Conservation (phyloP, 306 rosid species). For the Urtica urens region DNA sequence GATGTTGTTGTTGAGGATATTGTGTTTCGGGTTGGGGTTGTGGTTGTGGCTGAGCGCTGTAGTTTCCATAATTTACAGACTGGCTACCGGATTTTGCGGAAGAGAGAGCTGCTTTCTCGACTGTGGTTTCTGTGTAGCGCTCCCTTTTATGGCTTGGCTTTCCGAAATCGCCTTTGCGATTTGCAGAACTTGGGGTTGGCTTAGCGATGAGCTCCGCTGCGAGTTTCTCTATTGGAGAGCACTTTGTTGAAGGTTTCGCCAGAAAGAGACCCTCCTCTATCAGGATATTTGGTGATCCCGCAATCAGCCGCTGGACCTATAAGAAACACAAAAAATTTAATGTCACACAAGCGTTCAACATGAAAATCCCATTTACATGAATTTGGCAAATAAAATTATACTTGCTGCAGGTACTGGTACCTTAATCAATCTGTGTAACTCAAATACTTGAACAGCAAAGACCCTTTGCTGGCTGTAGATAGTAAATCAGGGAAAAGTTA, state of each 20-base stretch:
- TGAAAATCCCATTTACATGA: no score
- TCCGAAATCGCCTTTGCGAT: constrained; percentile 46
- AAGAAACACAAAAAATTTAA: constrained; percentile 17
- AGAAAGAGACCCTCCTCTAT: constrained; percentile 54
- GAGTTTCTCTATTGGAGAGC: constrained; percentile 41
- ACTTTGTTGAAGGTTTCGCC: constrained; percentile 43
- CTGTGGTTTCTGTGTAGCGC: constrained; percentile 79
- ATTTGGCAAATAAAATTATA: neutral
- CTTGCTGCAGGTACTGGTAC: constrained; percentile 12
- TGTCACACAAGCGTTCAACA: no score
- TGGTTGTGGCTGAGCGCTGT: constrained; percentile 35
- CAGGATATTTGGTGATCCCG: constrained; percentile 73
- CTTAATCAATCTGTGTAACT: constrained; percentile 36
- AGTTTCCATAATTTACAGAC: constrained; percentile 38
- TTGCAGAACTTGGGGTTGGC: constrained; percentile 26
- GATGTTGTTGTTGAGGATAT: no score
- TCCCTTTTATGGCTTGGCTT: constrained; percentile 54
- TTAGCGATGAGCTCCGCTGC: constrained; percentile 20
- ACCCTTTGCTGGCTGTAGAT: constrained; percentile 57
- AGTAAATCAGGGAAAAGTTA: constrained; percentile 56
- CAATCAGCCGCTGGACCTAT: constrained; percentile 90
- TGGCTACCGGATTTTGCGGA: constrained; percentile 44
- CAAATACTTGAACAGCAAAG: constrained; percentile 35
- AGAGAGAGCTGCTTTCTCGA: constrained; percentile 53
- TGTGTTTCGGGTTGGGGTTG: no score